A percentile compares a stretch with the other conserved stretches of the same genome.
phyloP scores from a whole-genome alignment of 495 filamentous ascomycete genomes.

The Penicillium longicatenatum region DNA sequence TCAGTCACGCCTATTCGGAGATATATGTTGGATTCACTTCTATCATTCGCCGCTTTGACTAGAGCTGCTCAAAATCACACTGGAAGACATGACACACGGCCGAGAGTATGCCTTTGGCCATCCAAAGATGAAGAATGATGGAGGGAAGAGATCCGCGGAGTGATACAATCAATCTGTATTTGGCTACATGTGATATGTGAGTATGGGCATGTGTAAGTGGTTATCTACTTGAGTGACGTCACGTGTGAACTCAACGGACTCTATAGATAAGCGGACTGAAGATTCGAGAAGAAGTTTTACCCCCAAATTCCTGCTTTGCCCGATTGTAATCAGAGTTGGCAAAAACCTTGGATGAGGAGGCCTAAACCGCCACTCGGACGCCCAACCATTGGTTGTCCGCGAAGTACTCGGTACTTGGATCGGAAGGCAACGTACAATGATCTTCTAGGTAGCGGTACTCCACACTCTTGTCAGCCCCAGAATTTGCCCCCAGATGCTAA shows the following conservation, averaged over 20 bases:
- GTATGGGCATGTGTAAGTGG: too few relatives aligned
- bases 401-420: slow-evolving; percentile 22
- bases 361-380: slow-evolving; percentile 24
- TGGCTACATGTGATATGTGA: too few relatives aligned
- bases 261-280: too few relatives aligned
- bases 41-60: too few relatives aligned
- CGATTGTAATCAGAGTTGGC: slow-evolving; percentile 15
- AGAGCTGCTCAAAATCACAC: too few relatives aligned
- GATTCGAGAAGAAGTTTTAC: not conserved
- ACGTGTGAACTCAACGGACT: not conserved
- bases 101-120: too few relatives aligned
- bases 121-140: too few relatives aligned
- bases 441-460: slow-evolving; percentile 24
- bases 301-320: slow-evolving; percentile 15
- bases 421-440: not conserved
- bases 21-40: too few relatives aligned
- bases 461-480: slow-evolving; percentile 20
- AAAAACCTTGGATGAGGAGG: slow-evolving; percentile 16
- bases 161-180: too few relatives aligned
- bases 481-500: slow-evolving; percentile 19
- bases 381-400: not conserved
- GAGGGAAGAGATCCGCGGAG: too few relatives aligned
- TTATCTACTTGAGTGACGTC: not conserved
- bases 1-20: too few relatives aligned
- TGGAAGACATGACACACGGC: too few relatives aligned